Percentiles rank a stretch among this genome's conserved stretches.
phyloP scores from a whole-genome alignment of 345 rosid genomes.

The Mallotus nudiflorus region DNA sequence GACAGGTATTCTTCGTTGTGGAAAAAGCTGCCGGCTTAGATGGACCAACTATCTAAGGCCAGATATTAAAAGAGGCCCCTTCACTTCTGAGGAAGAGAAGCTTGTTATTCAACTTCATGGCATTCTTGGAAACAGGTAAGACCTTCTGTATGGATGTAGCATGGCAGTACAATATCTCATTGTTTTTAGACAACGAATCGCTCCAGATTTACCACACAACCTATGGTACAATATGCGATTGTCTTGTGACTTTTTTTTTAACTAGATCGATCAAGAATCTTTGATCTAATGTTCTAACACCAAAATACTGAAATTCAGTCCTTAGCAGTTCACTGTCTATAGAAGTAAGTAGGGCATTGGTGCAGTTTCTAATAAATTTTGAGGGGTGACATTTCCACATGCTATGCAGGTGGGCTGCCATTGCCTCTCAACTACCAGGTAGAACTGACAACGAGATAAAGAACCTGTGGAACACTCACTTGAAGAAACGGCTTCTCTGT shows the following conservation, averaged over 20 bases:
- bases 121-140: conserved; percentile 94
- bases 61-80: conserved; percentile 93
- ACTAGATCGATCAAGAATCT: no score
- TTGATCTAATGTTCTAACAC: no score
- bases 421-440: conserved; percentile 90
- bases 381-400: neutral
- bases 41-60: conserved; percentile 97
- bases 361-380: neutral
- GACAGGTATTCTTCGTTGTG: conserved; percentile 87
- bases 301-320: no score
- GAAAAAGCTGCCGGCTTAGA: conserved; percentile 95
- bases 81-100: conserved; percentile 84
- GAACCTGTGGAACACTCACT: conserved; percentile 97
- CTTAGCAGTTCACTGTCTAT: no score
- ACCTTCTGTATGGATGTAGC: neutral
- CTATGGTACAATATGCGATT: no score
- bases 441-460: conserved; percentile 97
- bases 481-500: conserved; percentile 74
- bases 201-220: no score
- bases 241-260: no score
- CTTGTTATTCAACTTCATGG: conserved; percentile 92
- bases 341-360: neutral
- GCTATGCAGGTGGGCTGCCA: conserved; percentile 89
- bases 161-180: no score
- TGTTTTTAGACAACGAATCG: no score